These are phyloP conservation scores for Skeletonema potamos DNA, from an alignment of 108 stramenopile genomes.

Conservation along the genomic window DNA sequence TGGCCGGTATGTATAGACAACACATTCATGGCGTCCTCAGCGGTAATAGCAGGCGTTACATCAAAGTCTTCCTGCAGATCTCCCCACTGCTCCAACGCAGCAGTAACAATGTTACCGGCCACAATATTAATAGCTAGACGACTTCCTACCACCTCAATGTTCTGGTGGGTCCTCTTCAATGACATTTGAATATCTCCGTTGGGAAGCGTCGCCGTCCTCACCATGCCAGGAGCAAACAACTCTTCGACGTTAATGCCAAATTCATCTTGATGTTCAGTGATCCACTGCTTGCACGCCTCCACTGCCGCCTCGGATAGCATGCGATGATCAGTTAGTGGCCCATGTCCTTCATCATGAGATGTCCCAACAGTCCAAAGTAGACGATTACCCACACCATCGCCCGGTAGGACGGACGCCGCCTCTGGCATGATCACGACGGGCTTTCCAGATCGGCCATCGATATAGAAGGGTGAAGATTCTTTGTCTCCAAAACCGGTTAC, in stretches of 20 bases:
- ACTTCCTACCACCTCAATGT: slow-evolving; percentile 12
- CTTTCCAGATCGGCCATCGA: slow-evolving; percentile 24
- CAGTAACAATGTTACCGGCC: slow-evolving; percentile 1
- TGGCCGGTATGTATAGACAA: neutral
- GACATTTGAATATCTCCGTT: slow-evolving; percentile 27
- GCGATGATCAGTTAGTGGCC: neutral
- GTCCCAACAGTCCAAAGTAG: slow-evolving; percentile 23
- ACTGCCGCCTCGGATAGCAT: slow-evolving; percentile 7
- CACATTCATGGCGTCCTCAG: neutral
- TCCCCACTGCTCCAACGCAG: neutral
- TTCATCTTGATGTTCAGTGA: slow-evolving; percentile 1
- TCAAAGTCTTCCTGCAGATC: neutral
- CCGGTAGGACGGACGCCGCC: slow-evolving; percentile 7
- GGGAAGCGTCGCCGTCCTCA: slow-evolving; percentile 4
- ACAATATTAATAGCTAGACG: slow-evolving; percentile 14
- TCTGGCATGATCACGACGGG: neutral
- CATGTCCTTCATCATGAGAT: slow-evolving; percentile 7
- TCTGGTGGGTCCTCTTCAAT: slow-evolving; percentile 12
- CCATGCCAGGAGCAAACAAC: slow-evolving; percentile 1
- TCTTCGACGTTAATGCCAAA: slow-evolving; percentile 9
- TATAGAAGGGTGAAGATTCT: neutral
- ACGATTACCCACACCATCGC: slow-evolving; percentile 10
- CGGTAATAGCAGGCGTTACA: neutral
- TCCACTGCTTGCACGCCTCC: slow-evolving; percentile 1
- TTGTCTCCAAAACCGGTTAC: too few species aligned